A percentile compares a stretch with the other conserved stretches of the same genome.
Conservation (phyloP, 805 yeast genomes). For the Kregervanrija delftensis region DNA sequence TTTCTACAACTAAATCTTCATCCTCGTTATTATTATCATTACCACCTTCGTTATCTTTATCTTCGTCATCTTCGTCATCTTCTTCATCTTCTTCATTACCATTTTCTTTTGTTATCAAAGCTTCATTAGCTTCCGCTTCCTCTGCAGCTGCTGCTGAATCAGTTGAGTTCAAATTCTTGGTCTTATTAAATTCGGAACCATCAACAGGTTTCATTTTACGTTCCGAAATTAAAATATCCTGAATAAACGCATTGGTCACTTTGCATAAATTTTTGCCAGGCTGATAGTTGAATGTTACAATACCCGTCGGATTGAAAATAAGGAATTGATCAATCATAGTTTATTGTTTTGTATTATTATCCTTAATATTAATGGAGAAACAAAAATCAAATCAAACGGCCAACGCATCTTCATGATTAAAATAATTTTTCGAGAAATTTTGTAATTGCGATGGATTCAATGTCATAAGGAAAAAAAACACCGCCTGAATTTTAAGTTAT, state of each 20-base stretch:
- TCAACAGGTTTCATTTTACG: conserved; percentile 20
- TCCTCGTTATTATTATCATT: conserved; percentile 17
- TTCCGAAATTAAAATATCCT: conserved; percentile 41
- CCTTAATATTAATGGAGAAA: not conserved
- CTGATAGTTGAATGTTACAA: conserved; percentile 42
- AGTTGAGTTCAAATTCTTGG: not conserved
- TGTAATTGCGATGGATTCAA: too few species aligned
- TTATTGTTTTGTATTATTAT: not conserved
- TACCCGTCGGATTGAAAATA: conserved; percentile 46
- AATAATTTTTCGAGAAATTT: too few species aligned
- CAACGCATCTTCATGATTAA: too few species aligned
- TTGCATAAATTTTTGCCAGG: conserved; percentile 32
- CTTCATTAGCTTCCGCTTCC: conserved; percentile 1
- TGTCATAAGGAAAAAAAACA: too few species aligned
- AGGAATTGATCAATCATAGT: conserved; percentile 42
- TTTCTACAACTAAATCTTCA: conserved; percentile 16
- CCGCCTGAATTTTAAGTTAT: too few species aligned
- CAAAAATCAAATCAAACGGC: not conserved
- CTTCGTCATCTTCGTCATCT: conserved; percentile 5
- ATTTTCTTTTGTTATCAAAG: not conserved
- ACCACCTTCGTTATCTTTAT: conserved; percentile 13
- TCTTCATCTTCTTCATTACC: conserved; percentile 2
- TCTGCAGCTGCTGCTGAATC: conserved; percentile 4
- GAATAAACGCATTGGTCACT: conserved; percentile 41
- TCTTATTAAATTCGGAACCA: conserved; percentile 12